Evolutionary conservation across 306 rosid genomes (phyloP), one percentile per base, ranked within the genome.

Genomic region (Gleditsia sinensis): DNA sequence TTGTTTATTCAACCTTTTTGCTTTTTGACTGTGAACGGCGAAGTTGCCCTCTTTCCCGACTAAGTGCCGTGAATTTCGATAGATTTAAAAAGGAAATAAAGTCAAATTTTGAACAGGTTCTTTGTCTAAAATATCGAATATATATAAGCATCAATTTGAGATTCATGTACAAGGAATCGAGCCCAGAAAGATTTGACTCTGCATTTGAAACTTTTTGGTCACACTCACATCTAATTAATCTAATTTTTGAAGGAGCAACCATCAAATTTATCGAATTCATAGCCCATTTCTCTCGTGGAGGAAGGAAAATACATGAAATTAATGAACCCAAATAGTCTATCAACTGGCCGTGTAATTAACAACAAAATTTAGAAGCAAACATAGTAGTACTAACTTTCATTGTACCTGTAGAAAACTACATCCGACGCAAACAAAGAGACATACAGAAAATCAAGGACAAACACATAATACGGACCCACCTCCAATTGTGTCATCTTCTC

Each of bases 401-500:
- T 12, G 46, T 3, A 34, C 20, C 3, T 34, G 6, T 1, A 27
- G 42, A 19, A 71, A 74, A 67, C 33, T 79, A 72, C 78, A 65
- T 6, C 5, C 14, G 3, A 33, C 9, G 17, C 46, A 65, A 33
- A 30, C 12, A 7, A 45, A 65, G 4, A 25, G 14, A 62, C n/a
- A 8, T 19, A 34, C 27, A 43, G n/a, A 53, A 4, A 20, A 42
- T 14, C 43, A 56, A 7, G 13, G 5, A 51, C 3, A 20, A 33
- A 71, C 3, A 21, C 24, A 20, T 14, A 27, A 59, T 16, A 70
- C 53, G 61, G 6, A 21, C 42, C 32, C 36, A 3, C 75, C 61
- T 51, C 66, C 32, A 49, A 60, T 9, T 43, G 66, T 68, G 80
- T 67, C 55, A 48, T 40, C 10, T 48, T 9, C 46, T 58, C 68